Base-by-base conservation (phyloP, 305 asterid species). In the Stenogyne calaminthoides region DNA sequence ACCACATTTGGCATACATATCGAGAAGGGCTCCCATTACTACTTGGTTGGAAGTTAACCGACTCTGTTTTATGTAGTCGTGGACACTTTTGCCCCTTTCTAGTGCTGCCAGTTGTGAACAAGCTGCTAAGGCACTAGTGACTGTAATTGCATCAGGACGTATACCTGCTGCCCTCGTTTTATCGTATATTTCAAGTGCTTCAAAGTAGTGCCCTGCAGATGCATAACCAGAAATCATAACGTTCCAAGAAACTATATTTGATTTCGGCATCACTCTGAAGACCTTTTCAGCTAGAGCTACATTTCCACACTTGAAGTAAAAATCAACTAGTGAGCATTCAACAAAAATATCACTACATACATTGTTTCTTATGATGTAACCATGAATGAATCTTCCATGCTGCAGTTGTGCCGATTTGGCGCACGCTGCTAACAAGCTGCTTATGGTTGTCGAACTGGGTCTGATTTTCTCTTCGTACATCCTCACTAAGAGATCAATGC, bases 1-100 rank as follows among this genome's bases (percentile, higher is more conserved):
- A 59, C 97, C 96, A 59, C 97, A 88, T 73, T 92, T 88, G 52
- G 93, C 91, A 74, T 90, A 90, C 96, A 90, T 92, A 78, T 92
- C 96, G 14, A 92, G 88, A 62, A 92, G 84, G 51, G 96, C 90
- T 51, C 95, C 96, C 90, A 88, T 83, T 60, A 92, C 84, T 56
- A 90, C 82, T 72, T 83, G 83, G 47, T 85, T 86, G 12, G 95
- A 77, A 76, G 76, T 86, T 64, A 90, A 70, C 76, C 76, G 77
- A 59, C 44, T 68, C 40, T 78, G 82, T 27, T n/a, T 74, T 11
- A 90, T 77, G 76, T 64, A 55, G 15, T 78, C 67, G 72, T 92
- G 96, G 18, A 92, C 64, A 65, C 87, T 91, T 88, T 78, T 84
- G 22, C 97, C 93, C 67, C 84, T 84, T 46, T 86, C 92, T 44